Evolutionary conservation across 495 filamentous ascomycete species (phyloP), one percentile per base, ranked within the genome.

Genomic region (Hypoxylon fragiforme): DNA sequence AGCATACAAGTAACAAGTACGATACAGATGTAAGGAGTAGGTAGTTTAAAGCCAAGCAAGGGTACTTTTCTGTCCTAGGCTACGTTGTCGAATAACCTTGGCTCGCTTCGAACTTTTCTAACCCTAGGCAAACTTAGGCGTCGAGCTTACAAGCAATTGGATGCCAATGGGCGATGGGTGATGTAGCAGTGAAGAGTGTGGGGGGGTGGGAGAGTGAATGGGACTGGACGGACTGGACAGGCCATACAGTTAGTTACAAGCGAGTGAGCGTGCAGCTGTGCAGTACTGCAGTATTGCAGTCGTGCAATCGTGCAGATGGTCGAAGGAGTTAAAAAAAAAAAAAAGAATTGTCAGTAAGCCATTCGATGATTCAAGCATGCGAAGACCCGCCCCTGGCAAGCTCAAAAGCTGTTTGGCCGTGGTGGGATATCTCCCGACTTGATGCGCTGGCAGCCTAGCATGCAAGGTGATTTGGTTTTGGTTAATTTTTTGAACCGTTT

Each of bases 1-100:
- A 28, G 24, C 24, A 28, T 28, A 28, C 24, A 28, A 9, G 24
- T 28, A 28, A 9, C 24, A 28, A 9, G 34, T 50, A 60, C 45
- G 45, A 53, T 46, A 38, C 48, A 49, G 46, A 50, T 30, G 35
- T 22, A 48, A 18, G 14, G 35, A 42, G 42, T 56, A 56, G 58
- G 58, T 62, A 57, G 52, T 52, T 62, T 48, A 38, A n/a, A 53
- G 47, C 58, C 52, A 52, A 57, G 39, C 58, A 57, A 62, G 58
- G 58, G 58, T 62, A n/a, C n/a, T 51, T 42, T 40, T 44, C 46
- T 32, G 39, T 51, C 32, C 48, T 26, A 31, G 58, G 52, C 58
- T 62, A 57, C 58, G 58, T 62, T 62, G 58, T 57, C 58, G 58
- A 62, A 62, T 62, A 57, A 53, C 37, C 43, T 62, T 57, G 46